Percentiles rank a stretch among this genome's conserved stretches.
Evolutionary conservation across 805 yeast species (phyloP).

Genomic region (Barnettozyma pratensis): DNA sequence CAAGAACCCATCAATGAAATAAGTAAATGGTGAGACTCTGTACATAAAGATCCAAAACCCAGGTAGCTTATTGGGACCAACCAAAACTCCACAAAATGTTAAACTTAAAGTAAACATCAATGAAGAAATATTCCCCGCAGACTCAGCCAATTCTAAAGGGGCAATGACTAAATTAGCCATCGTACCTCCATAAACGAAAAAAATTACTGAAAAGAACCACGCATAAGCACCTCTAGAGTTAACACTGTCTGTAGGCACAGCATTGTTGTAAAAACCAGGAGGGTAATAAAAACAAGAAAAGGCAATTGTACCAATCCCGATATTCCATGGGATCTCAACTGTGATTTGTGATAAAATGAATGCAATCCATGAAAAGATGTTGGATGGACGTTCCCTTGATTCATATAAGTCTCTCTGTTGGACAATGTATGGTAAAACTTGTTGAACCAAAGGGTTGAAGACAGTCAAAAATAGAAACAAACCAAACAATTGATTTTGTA

Average conservation of each 20-base stretch:
- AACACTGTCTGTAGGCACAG: conserved; percentile 44
- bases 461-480: conserved; percentile 61
- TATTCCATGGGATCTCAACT: conserved; percentile 64
- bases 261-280: conserved; percentile 46
- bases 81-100: conserved; percentile 74
- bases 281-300: conserved; percentile 70
- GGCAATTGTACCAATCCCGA: conserved; percentile 54
- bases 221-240: conserved; percentile 47
- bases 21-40: conserved; percentile 64
- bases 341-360: conserved; percentile 58
- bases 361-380: conserved; percentile 62
- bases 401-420: conserved; percentile 62
- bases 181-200: conserved; percentile 44
- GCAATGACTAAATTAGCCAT: conserved; percentile 55
- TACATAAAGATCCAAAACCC: conserved; percentile 79
- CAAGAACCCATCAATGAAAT: conserved; percentile 52
- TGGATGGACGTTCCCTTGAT: conserved; percentile 69
- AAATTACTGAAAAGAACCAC: conserved; percentile 42
- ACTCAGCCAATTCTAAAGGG: conserved; percentile 50
- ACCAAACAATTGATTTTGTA: conserved; percentile 81
- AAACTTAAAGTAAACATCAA: conserved; percentile 54
- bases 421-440: conserved; percentile 57
- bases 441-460: conserved; percentile 54
- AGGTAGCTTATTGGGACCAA: conserved; percentile 47
- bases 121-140: conserved; percentile 57